Evolutionary conservation across 2,329 filamentous ascomycete species (phyloP).

Genomic region (Neospermospora avenae): DNA sequence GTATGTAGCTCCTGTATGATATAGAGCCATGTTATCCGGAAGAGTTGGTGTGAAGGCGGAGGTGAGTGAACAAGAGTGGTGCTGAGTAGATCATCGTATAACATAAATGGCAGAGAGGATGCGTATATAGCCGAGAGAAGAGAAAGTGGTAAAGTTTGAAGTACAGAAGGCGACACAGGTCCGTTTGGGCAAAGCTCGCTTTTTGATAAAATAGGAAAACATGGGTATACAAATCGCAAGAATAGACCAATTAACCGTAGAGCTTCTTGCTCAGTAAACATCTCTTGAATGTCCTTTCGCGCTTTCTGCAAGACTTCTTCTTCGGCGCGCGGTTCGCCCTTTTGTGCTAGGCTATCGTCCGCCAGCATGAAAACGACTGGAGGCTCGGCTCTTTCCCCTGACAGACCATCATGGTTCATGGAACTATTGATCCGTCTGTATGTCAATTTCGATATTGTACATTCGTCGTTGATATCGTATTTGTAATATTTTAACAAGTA

Average conservation of each 20-base stretch:
- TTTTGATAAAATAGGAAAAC: constrained; percentile 42
- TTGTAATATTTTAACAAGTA: constrained; percentile 32
- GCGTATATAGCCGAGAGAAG: constrained; percentile 43
- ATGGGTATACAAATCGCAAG: constrained; percentile 43
- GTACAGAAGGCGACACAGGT: constrained; percentile 29
- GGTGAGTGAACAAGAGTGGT: constrained; percentile 35
- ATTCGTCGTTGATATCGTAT: constrained; percentile 35
- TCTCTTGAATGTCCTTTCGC: constrained; percentile 27
- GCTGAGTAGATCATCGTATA: constrained; percentile 40
- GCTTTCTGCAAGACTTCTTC: constrained; percentile 29
- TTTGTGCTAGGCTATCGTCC: constrained; percentile 31
- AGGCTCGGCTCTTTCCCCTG: constrained; percentile 28
- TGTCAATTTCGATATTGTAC: constrained; percentile 33
- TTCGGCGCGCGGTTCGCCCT: constrained; percentile 34
- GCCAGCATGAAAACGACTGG: constrained; percentile 35
- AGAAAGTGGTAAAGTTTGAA: constrained; percentile 37
- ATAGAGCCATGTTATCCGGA: constrained; percentile 34
- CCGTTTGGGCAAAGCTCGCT: constrained; percentile 34
- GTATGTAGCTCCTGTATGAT: constrained; percentile 36
- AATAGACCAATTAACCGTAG: constrained; percentile 40
- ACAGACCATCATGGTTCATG: constrained; percentile 21
- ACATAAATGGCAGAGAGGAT: constrained; percentile 42
- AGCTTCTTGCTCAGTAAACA: constrained; percentile 35
- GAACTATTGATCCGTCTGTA: constrained; percentile 31
- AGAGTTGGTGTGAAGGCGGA: constrained; percentile 31